These are phyloP conservation scores for Collybiopsis luxurians DNA, from an alignment of 768 basidiomycete genomes.

Conservation along the genomic window DNA sequence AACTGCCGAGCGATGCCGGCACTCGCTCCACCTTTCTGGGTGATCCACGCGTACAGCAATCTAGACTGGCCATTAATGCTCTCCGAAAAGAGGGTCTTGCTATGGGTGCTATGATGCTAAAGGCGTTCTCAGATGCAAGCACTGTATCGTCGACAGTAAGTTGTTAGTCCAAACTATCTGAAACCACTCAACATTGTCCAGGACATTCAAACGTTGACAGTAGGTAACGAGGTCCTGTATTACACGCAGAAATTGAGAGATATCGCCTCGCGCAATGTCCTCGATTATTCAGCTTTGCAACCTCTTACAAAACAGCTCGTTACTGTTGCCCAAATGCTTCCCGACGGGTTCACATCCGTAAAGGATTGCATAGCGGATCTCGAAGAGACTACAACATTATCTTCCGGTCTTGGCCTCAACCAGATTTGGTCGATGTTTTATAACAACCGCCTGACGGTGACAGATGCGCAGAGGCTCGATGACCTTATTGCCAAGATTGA, in stretches of 20 bases:
- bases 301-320: conserved; percentile 55
- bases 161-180: too few species aligned
- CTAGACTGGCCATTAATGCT: background rate
- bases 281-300: conserved; percentile 69
- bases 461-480: conserved; percentile 18
- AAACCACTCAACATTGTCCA: too few species aligned
- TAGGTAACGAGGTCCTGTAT: conserved; percentile 28
- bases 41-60: background rate
- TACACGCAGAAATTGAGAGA: conserved; percentile 41
- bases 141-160: background rate
- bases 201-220: background rate
- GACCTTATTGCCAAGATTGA: conserved; percentile 16
- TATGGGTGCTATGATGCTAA: background rate
- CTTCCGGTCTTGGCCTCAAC: conserved; percentile 69
- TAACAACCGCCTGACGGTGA: conserved; percentile 16
- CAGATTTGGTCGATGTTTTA: conserved; percentile 66
- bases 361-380: conserved; percentile 35
- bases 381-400: conserved; percentile 48
- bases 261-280: conserved; percentile 11
- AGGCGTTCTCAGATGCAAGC: background rate
- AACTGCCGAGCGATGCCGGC: background rate
- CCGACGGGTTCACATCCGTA: conserved; percentile 32
- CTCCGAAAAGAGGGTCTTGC: background rate
- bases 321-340: conserved; percentile 31
- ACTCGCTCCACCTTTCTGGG: background rate